These are phyloP conservation scores for Aspergillus bridgeri DNA, from an alignment of 495 filamentous ascomycete genomes.

Conservation along the genomic window DNA sequence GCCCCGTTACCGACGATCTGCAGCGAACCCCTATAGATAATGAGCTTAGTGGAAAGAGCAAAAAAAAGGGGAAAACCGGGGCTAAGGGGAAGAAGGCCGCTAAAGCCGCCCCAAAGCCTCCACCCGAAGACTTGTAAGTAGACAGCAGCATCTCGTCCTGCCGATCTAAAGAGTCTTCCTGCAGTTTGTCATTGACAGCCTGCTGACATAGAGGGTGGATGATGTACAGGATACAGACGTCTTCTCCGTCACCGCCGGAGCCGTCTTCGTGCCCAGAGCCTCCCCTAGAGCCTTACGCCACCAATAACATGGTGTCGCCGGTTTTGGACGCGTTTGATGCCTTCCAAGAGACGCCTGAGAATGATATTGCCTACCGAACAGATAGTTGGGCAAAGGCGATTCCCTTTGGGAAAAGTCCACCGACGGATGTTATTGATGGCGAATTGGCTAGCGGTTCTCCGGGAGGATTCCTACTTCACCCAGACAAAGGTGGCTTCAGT, in stretches of 20 bases:
- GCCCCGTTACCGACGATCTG: conserved; percentile 26
- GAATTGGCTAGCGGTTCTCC: conserved; percentile 43
- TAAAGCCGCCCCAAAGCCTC: conserved; percentile 33
- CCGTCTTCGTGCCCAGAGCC: conserved; percentile 37
- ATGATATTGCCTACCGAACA: conserved; percentile 37
- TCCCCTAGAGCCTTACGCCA: conserved; percentile 23
- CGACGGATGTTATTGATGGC: conserved; percentile 42
- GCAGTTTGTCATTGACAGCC: not conserved
- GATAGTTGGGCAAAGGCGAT: conserved; percentile 50
- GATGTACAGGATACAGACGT: conserved; percentile 25
- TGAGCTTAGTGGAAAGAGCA: conserved; percentile 41
- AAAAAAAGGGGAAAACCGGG: conserved; percentile 46
- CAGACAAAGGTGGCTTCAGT: conserved; percentile 45
- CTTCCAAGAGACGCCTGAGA: conserved; percentile 28
- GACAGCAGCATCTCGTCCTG: not conserved
- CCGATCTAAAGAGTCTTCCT: not conserved
- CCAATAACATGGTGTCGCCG: conserved; percentile 38
- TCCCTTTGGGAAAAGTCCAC: conserved; percentile 49
- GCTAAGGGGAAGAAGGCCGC: conserved; percentile 37
- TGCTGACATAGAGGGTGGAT: not conserved
- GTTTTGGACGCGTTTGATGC: conserved; percentile 42
- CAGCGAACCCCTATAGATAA: conserved; percentile 30
- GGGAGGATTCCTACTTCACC: conserved; percentile 35
- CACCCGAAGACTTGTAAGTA: conserved; percentile 45
- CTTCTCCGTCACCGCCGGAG: conserved; percentile 30